Base-by-base conservation (phyloP, 176 grass and related monocot genomes). In the Dendrocalamus sinicus region DNA sequence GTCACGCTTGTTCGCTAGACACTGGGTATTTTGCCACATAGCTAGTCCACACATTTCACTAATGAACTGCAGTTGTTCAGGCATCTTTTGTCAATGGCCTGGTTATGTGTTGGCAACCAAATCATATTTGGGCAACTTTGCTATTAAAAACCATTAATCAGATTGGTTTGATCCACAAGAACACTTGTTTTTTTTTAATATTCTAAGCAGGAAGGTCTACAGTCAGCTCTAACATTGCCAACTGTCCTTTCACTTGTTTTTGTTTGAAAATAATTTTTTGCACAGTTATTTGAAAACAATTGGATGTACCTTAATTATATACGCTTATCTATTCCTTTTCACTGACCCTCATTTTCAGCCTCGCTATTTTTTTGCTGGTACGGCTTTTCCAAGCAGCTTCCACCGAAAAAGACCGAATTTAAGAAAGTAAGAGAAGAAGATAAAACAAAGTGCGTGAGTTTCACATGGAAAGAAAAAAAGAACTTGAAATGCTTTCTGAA, bases 131-230 rank as follows among this genome's bases (percentile, higher is more conserved):
- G 12, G 6, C 13, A 76, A 28, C n/a, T 50, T 44, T 69, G 26
- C 13, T 57, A 50, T 77, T 75, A 23, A 83, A 82, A 83, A 20
- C 3, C 4, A 51, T 43, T 50, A 58, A 7, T 10, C 39, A 50
- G 35, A 78, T 67, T 10, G 5, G 66, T 19, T 65, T 66, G 78
- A 78, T 90, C 47, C 65, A 16, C 88, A 37, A 66, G 72, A 62
- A 77, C 46, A 72, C 39, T 82, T 75, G 2, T 90, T 77, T 82
- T 78, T 82, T 78, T 7, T 65, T 65, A 1, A 57, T 26, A 58
- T 30, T 37, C 1, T 53, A 57, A 53, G n/a, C 20, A 78, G 12
- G 57, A 77, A 22, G 84, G 8, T 86, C 55, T 73, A 48, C 40
- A 50, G 47, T 86, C 79, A 78, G 32, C 46, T 67, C 22, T 20